Conservation (phyloP, 2,329 filamentous ascomycete genomes). For the Fusarium stilboides region DNA sequence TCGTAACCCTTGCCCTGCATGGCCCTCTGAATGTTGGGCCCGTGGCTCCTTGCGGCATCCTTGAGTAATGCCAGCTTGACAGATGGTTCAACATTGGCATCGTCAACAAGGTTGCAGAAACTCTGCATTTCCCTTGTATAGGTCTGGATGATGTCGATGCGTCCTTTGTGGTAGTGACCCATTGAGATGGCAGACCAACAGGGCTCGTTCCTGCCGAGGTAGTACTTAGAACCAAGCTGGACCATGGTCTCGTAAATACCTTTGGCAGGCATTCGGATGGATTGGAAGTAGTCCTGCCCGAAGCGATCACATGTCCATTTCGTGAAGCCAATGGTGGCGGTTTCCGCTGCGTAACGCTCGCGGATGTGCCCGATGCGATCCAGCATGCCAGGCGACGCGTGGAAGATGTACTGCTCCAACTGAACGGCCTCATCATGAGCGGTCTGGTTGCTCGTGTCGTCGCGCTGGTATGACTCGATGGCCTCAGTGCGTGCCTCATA, state of each 20-base stretch:
- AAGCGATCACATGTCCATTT: neutral
- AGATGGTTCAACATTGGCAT: conserved; percentile 11
- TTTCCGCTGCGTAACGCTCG: neutral
- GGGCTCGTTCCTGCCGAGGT: conserved; percentile 28
- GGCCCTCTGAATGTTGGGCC: conserved; percentile 32
- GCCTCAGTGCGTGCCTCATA: neutral
- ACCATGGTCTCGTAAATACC: conserved; percentile 32
- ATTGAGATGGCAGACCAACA: conserved; percentile 36
- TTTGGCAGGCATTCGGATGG: conserved; percentile 24
- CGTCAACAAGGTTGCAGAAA: conserved; percentile 30
- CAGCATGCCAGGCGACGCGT: neutral
- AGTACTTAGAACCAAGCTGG: conserved; percentile 31
- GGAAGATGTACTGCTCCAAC: neutral
- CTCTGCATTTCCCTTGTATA: conserved; percentile 17
- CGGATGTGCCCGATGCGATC: neutral
- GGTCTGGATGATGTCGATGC: conserved; percentile 32
- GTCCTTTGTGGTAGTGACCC: conserved; percentile 37
- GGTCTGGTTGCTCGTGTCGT: neutral
- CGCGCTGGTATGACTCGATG: neutral
- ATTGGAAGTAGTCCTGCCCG: neutral
- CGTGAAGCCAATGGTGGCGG: neutral
- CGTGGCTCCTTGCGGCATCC: conserved; percentile 24
- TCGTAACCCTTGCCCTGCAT: conserved; percentile 30
- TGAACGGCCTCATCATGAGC: neutral
- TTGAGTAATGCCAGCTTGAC: conserved; percentile 16